Percentiles rank a stretch among this genome's conserved stretches.
Conservation (phyloP, 75 land plant genomes). For the Selaginella moellendorffii region DNA sequence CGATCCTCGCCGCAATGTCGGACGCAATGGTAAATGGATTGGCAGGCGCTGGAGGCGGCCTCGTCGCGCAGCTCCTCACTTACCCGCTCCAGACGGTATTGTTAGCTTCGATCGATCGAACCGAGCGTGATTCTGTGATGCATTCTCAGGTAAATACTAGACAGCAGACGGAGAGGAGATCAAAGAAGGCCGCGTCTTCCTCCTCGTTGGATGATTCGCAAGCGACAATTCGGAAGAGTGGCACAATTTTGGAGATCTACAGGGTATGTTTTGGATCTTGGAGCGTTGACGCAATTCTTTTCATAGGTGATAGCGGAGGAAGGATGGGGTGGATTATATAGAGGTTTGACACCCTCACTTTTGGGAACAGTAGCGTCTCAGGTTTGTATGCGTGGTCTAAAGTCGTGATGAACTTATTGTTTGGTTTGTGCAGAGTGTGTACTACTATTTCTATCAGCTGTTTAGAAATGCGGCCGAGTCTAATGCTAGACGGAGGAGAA, state of each 20-base stretch:
- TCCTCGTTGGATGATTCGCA: constrained; percentile 6
- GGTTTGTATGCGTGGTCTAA: too few relatives aligned
- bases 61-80: too few relatives aligned
- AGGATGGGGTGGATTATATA: constrained; percentile 82
- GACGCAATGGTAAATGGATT: constrained; percentile 59
- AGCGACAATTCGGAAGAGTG: constrained; percentile 9
- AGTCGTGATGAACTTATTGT: too few relatives aligned
- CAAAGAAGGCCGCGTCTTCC: constrained; percentile 15
- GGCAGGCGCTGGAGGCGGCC: constrained; percentile 80
- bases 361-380: constrained; percentile 88
- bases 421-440: constrained; percentile 75
- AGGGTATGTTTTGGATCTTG: constrained; percentile 26
- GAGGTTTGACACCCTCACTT: constrained; percentile 76
- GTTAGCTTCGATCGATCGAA: background rate
- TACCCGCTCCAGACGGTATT: too few relatives aligned
- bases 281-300: background rate
- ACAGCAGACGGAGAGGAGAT: constrained; percentile 79
- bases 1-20: too few relatives aligned
- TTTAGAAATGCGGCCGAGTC: constrained; percentile 76
- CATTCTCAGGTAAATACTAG: constrained; percentile 74
- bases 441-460: constrained; percentile 95
- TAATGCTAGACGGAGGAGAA: constrained; percentile 38
- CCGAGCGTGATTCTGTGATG: background rate
- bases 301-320: constrained; percentile 65
- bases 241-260: constrained; percentile 44